Evolutionary conservation across 805 yeast species (phyloP).

Genomic region (Kazachstania africana): DNA sequence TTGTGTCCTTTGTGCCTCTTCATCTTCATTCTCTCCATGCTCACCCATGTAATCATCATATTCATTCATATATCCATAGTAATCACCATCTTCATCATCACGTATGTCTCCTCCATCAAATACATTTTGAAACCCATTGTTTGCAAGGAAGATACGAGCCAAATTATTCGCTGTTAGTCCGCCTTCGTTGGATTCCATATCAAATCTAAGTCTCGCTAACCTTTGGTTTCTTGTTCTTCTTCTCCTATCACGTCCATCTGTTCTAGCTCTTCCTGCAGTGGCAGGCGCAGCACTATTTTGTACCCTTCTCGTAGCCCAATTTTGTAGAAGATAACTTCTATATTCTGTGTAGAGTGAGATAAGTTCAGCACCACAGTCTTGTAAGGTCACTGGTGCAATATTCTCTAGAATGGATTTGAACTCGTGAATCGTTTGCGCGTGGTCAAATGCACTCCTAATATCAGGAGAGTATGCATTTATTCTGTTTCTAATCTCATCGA

Average conservation of each 20-base stretch:
- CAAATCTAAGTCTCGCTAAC: background rate
- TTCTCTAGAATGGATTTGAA: conserved; percentile 13
- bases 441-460: conserved; percentile 16
- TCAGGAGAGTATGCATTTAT: conserved; percentile 12
- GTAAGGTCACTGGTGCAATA: conserved; percentile 12
- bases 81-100: conserved; percentile 1
- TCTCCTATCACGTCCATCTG: conserved; percentile 1
- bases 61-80: background rate
- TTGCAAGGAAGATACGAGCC: no score
- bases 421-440: conserved; percentile 15
- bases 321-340: conserved; percentile 9
- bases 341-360: conserved; percentile 12
- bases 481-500: conserved; percentile 8
- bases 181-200: background rate
- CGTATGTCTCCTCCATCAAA: no score
- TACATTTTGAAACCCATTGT: no score
- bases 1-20: conserved; percentile 15
- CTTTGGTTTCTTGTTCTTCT: background rate
- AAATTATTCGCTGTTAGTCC: conserved; percentile 2
- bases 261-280: background rate
- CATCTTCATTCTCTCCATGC: conserved; percentile 3
- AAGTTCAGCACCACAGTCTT: conserved; percentile 13
- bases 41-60: conserved; percentile 2
- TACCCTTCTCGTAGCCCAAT: conserved; percentile 11
- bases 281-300: background rate